Evolutionary conservation across 306 rosid genomes (phyloP), one percentile per base, ranked within the genome.

Genomic region (Lablab purpureus): DNA sequence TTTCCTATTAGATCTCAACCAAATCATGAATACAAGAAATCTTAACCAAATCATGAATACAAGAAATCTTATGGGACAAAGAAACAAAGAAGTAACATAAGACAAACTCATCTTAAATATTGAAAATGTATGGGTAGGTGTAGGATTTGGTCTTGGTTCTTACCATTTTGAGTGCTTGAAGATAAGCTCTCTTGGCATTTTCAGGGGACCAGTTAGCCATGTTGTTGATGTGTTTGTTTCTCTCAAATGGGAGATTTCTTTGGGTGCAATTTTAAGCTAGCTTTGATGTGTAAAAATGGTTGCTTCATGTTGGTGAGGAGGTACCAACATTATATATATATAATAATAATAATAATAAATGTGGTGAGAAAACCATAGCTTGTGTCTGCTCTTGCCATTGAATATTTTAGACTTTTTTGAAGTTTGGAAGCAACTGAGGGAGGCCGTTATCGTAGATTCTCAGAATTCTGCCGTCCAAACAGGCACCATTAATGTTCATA

Each of bases 151-250:
- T 60, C 0, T 21, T 37, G 19, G 9, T 51, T 75, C 81, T 75
- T 79, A 88, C 89, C 87, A 84, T 85, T 77, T 77, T 86, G 43
- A 88, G 76, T 9, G 92, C 56, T 25, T 70, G 67, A 17, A 88
- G 85, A 80, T 86, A 88, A 46, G 92, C 92, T 77, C 58, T 84
- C 49, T 84, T 88, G 69, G 90, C 90, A 65, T 86, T 86, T 67
- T 88, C 92, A 77, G 84, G 59, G 7, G 90, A 88, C 92, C 92
- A 88, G 11, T 79, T 67, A 65, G 84, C 74, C 89, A 86, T 88
- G 59, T 10, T 72, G 45, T 71, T 65, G 73, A 68, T 21, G 50
- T 54, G 50, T 50, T 52, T 37, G 10, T 65, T 49, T 32, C 43
- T 14, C 22, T 47, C 8, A 15, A 50, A 23, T 71, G 59, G 22